Evolutionary conservation across 306 rosid species (phyloP), one percentile per base, ranked within the genome.

Genomic region (Psophocarpus tetragonolobus): DNA sequence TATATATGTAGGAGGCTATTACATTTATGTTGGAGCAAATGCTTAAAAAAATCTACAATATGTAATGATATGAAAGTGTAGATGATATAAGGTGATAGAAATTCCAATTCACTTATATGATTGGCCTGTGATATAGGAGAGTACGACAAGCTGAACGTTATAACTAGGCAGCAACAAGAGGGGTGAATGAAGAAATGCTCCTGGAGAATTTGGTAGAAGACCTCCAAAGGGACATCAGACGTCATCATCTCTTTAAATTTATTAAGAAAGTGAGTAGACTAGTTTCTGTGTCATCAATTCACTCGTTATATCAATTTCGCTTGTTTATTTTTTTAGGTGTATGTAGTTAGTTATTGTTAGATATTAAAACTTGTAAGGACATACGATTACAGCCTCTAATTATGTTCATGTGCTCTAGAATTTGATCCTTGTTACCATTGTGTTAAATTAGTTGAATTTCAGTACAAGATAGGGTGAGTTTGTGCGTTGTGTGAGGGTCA

Each of bases 161-260:
- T 61, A 87, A 66, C 24, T 93, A 97, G 98, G 97, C 93, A 42
- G 96, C 98, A 15, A 91, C 98, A 50, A 88, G 98, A 76, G 98
- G 98, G 3, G 98, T 91, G 78, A 91, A 93, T 86, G 98, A 93
- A 82, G 97, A 91, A 86, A 44, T 60, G 26, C 94, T 89, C 67
- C 63, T 93, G 79, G 95, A 88, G 83, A 86, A 87, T 83, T 83
- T 93, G 85, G 95, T 97, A 0, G 98, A 93, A 78, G 97, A 93
- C 82, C 87, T 93, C 41, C 97, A 90, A 57, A 87, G 88, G 63
- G 92, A 91, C 56, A 91, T 91, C 47, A 88, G 97, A 81, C 93
- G 95, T 5, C 98, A 93, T 85, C 88, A 93, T 85, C 88, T 91
- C 72, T 91, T 89, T 41, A 72, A 18, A 51, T 72, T 48, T 39